Conservation (phyloP, 805 yeast species). For the Suhomyces prunicola region DNA sequence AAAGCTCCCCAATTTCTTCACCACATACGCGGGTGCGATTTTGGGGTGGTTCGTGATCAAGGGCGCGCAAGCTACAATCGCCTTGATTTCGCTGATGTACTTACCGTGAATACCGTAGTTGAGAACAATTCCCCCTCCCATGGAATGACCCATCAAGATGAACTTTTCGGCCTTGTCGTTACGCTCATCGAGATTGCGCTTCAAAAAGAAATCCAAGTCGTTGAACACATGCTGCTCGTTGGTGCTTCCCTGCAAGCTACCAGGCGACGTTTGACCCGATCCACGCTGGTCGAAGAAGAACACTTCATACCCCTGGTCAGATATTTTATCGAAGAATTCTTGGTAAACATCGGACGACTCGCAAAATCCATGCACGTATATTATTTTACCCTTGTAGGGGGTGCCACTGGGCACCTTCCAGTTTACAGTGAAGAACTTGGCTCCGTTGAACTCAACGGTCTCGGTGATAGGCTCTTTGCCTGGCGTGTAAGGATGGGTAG, state of each 20-base stretch:
- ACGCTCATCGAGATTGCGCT: conserved; percentile 38
- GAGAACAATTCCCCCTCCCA: conserved; percentile 76
- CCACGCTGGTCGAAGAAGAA: conserved; percentile 77
- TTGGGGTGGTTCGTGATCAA: conserved; percentile 55
- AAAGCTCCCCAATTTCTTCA: conserved; percentile 42
- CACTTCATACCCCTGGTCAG: conserved; percentile 55
- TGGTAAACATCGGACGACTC: conserved; percentile 53
- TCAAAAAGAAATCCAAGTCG: conserved; percentile 59
- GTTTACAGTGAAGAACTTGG: conserved; percentile 38
- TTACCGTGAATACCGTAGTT: conserved; percentile 61
- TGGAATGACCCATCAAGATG: conserved; percentile 64
- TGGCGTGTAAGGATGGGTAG: conserved; percentile 34
- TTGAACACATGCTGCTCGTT: conserved; percentile 54
- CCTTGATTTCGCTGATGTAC: conserved; percentile 43
- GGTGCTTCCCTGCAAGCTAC: conserved; percentile 52
- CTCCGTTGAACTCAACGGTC: conserved; percentile 34
- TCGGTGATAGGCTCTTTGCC: conserved; percentile 27
- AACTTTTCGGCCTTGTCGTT: conserved; percentile 35
- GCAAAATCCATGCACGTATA: conserved; percentile 70
- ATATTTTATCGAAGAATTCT: conserved; percentile 52
- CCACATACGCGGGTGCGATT: conserved; percentile 49
- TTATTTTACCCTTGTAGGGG: conserved; percentile 48
- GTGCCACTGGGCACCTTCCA: conserved; percentile 38
- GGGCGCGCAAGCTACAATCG: conserved; percentile 57
- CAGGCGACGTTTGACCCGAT: conserved; percentile 62